phyloP scores from a whole-genome alignment of 164 flowering plant genomes.

The Annona cherimola region DNA sequence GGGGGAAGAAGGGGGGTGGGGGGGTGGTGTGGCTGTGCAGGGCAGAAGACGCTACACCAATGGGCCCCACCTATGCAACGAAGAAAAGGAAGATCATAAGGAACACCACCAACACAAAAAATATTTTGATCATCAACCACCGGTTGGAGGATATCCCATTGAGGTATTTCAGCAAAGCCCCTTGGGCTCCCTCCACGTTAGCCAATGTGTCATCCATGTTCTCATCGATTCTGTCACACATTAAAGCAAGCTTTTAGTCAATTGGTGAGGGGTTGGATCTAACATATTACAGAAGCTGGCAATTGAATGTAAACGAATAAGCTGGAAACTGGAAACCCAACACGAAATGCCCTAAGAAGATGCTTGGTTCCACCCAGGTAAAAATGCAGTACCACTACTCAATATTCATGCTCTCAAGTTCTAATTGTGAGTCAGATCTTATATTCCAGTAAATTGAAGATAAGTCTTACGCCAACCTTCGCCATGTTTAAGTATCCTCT shows the following conservation, averaged over 20 bases:
- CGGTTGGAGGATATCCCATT: constrained; percentile 88
- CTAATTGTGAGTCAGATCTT: not conserved
- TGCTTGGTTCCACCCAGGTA: not conserved
- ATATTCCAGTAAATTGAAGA: not conserved
- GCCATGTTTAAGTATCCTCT: not conserved
- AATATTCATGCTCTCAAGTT: not conserved
- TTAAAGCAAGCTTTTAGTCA: no score
- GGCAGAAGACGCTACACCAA: not conserved
- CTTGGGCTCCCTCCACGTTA: constrained; percentile 94
- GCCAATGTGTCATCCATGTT: constrained; percentile 90
- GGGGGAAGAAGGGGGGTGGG: not conserved
- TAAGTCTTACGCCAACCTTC: not conserved
- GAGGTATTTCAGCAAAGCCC: constrained; percentile 66
- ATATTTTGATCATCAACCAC: constrained; percentile 95
- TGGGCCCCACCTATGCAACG: constrained; percentile 47
- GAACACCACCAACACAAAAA: constrained; percentile 75
- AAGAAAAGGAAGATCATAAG: constrained; percentile 87
- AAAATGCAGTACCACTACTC: not conserved
- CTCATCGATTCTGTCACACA: constrained; percentile 70
- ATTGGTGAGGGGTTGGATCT: no score
- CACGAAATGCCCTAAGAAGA: not conserved
- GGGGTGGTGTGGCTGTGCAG: no score
- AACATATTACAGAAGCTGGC: no score
- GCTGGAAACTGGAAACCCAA: not conserved
- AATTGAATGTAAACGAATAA: no score